Conservation (phyloP, 139 green algal genomes). For the Diplosphaera chodatii region DNA sequence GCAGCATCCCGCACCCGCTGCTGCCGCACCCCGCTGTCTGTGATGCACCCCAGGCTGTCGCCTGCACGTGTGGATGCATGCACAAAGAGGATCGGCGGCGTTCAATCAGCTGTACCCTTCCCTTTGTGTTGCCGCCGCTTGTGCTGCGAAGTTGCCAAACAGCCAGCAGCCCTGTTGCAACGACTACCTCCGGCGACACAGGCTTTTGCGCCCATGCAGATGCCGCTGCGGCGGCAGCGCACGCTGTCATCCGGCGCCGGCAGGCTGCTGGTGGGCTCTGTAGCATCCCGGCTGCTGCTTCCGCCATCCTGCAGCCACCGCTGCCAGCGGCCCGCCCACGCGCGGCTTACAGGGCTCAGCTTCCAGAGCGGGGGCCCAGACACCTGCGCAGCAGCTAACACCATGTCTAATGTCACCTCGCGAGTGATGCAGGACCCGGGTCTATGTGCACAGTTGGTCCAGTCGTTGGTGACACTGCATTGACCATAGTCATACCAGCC, state of each 20-base stretch:
- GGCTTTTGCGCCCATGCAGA: conserved; percentile 56
- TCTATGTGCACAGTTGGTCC: no score
- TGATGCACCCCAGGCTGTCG: conserved; percentile 49
- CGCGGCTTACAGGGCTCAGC: background rate
- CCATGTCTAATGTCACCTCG: background rate
- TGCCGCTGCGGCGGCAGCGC: conserved; percentile 41
- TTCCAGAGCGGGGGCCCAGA: background rate
- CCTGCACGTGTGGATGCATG: conserved; percentile 5
- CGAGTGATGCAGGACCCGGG: no score
- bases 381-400: background rate
- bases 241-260: conserved; percentile 34
- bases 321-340: background rate
- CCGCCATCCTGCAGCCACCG: background rate
- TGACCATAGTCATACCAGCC: no score
- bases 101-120: no score
- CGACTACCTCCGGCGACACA: conserved; percentile 3
- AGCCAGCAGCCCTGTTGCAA: background rate
- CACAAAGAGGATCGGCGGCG: no score
- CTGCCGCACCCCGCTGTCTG: conserved; percentile 22
- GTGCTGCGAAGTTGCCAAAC: background rate
- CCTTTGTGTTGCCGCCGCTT: background rate
- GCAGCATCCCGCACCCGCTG: conserved; percentile 36
- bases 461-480: no score
- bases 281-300: no score
- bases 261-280: no score